Evolutionary conservation across 2,329 filamentous ascomycete species (phyloP).

Genomic region (Talaromyces sp.): DNA sequence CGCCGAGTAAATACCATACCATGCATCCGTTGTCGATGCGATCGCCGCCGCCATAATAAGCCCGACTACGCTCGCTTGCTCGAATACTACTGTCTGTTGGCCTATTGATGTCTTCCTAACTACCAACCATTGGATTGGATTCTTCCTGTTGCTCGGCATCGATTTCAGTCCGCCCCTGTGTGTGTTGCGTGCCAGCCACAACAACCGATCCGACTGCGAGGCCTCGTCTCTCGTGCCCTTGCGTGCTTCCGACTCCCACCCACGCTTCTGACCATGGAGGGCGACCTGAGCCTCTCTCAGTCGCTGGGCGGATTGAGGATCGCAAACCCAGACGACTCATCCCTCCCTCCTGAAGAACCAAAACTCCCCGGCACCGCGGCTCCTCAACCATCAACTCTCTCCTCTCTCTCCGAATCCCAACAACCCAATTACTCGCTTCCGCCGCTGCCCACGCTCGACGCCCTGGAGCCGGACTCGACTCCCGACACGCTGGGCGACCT

Average conservation of each 20-base stretch:
- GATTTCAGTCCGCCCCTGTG: background rate
- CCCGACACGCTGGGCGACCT: conserved; percentile 9
- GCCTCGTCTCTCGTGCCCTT: background rate
- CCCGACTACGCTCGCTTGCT: conserved; percentile 11
- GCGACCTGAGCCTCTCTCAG: conserved; percentile 86
- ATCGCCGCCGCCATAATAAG: conserved; percentile 27
- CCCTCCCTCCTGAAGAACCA: conserved; percentile 33
- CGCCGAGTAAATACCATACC: conserved; percentile 4
- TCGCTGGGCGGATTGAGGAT: conserved; percentile 92
- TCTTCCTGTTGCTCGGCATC: too few relatives aligned
- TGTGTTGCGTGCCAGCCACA: background rate
- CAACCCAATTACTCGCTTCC: conserved; percentile 1
- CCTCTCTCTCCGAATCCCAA: conserved; percentile 12
- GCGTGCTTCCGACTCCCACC: background rate
- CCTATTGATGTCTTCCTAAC: background rate
- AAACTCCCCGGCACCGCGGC: background rate
- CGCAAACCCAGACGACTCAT: conserved; percentile 83
- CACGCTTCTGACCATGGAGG: conserved; percentile 62
- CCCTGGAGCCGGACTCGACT: conserved; percentile 13
- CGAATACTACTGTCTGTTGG: conserved; percentile 1
- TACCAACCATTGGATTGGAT: background rate
- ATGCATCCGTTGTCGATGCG: conserved; percentile 20
- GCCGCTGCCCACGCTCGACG: conserved; percentile 3
- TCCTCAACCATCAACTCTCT: conserved; percentile 11
- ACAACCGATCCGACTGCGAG: background rate